Evolutionary conservation across 129 eudicot species (phyloP).

Genomic region (Centella asiatica): DNA sequence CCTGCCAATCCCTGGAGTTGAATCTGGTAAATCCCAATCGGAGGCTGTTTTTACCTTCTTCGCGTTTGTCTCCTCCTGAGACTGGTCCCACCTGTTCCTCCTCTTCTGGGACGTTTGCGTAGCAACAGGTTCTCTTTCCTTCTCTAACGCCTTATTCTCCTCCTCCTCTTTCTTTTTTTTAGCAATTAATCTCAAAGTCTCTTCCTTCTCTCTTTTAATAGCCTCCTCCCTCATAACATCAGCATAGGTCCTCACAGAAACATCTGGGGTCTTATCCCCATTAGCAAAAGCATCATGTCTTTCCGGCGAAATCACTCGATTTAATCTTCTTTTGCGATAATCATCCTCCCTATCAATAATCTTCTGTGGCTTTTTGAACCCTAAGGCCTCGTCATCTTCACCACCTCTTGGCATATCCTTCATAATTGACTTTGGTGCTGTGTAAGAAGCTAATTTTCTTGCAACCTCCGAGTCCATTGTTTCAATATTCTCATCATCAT

Average conservation of each 20-base stretch:
- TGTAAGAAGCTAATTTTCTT: constrained; percentile 61
- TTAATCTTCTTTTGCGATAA: constrained; percentile 67
- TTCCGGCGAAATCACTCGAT: constrained; percentile 79
- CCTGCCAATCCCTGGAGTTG: constrained; percentile 93
- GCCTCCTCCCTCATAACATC: constrained; percentile 94
- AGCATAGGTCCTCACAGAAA: constrained; percentile 73
- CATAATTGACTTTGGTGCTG: constrained; percentile 66
- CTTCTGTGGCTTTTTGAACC: constrained; percentile 44
- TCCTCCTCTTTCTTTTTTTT: constrained; percentile 74
- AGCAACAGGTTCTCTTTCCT: constrained; percentile 34
- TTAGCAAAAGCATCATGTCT: constrained; percentile 81
- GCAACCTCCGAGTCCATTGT: constrained; percentile 62
- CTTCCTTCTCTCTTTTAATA: constrained; percentile 75
- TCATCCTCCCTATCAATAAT: constrained; percentile 84
- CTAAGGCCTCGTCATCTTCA: constrained; percentile 44
- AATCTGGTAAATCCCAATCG: constrained; percentile 96
- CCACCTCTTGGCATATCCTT: constrained; percentile 57
- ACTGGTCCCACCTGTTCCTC: constrained; percentile 94
- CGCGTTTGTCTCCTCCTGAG: constrained; percentile 50
- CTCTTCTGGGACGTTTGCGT: constrained; percentile 59
- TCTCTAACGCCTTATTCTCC: constrained; percentile 46
- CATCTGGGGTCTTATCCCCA: constrained; percentile 90
- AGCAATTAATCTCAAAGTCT: constrained; percentile 62
- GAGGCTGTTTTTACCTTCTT: constrained; percentile 68
- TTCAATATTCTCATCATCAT: constrained; percentile 63